Evolutionary conservation across 148 eudicot genomes (phyloP), one percentile per base, ranked within the genome.

Genomic region (Amaranthus palmeri): DNA sequence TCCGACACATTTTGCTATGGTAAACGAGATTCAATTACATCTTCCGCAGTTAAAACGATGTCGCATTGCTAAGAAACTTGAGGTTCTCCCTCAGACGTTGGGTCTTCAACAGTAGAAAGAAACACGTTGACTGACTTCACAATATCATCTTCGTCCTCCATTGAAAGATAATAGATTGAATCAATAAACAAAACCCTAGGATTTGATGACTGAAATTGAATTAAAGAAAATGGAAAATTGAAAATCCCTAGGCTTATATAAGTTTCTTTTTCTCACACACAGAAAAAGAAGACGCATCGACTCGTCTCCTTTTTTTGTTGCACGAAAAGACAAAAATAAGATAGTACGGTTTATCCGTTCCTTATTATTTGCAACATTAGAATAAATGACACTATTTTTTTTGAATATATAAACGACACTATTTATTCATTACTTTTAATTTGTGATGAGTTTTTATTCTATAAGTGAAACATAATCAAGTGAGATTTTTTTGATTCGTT

Each of bases 141-240:
- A 49, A 65, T 54, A n/a, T 79, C 85, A 10, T 78, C 85, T 50
- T 82, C 82, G 60, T 79, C 85, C 73, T 78, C 81, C 82, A 82
- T 82, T 55, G 74, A 72, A 48, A 70, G 42, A 64, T 53, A 43
- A 12, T 41, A 51, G 13, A 54, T 58, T 41, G 2, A 14, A 54
- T 48, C 12, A 10, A 43, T 3, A 11, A 1, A 44, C 2, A 6
- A 72, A 72, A 68, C 81, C 81, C 77, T 72, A 78, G 68, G 56
- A 72, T 4, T 72, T 76, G 73, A 67, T 61, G n/a, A 73, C 18
- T 72, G 13, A 9, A 52, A 65, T 66, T 12, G 62, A 61, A 61
- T 25, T 25, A 15, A 14, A 36, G 12, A 25, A 4, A 10, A 45
- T 18, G 43, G 42, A 55, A 7, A 11, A 25, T 52, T n/a, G 58